Evolutionary conservation across 306 rosid genomes (phyloP).

Genomic region (Acacia acuminata): DNA sequence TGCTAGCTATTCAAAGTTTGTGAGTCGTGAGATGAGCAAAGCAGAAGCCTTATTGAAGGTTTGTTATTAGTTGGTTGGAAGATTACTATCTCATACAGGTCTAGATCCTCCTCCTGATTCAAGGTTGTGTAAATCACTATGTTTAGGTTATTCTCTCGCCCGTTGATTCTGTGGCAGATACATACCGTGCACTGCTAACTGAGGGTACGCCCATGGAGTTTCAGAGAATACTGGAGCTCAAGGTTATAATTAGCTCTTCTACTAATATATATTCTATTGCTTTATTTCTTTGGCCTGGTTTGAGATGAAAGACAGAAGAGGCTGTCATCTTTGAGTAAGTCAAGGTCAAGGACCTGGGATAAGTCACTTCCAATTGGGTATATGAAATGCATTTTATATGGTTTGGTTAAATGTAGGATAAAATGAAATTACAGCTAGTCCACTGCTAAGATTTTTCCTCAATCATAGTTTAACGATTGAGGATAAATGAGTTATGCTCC

Average conservation of each 20-base stretch:
- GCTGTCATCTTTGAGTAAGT: neutral
- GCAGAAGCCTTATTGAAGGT: slow-evolving; percentile 90
- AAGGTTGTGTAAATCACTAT: slow-evolving; percentile 25
- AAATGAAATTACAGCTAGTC: neutral
- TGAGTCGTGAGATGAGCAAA: slow-evolving; percentile 99
- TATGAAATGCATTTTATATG: neutral
- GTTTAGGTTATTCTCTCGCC: slow-evolving; percentile 94
- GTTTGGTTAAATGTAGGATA: neutral
- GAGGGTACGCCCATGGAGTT: slow-evolving; percentile 99
- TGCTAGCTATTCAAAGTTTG: slow-evolving; percentile 90
- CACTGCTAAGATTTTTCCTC: neutral
- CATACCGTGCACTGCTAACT: slow-evolving; percentile 92
- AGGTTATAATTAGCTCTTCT: slow-evolving; percentile 53
- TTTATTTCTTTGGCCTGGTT: slow-evolving; percentile 26
- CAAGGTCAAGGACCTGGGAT: neutral
- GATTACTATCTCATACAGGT: neutral
- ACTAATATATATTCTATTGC: slow-evolving; percentile 28
- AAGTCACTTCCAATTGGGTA: neutral
- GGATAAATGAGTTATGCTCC: neutral
- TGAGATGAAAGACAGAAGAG: neutral
- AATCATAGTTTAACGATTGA: neutral
- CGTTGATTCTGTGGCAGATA: slow-evolving; percentile 92
- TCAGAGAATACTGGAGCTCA: slow-evolving; percentile 96
- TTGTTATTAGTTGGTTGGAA: slow-evolving; percentile 26
- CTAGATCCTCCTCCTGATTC: slow-evolving; percentile 20